Base-by-base conservation (phyloP, 345 rosid genomes). In the Salix viminalis region DNA sequence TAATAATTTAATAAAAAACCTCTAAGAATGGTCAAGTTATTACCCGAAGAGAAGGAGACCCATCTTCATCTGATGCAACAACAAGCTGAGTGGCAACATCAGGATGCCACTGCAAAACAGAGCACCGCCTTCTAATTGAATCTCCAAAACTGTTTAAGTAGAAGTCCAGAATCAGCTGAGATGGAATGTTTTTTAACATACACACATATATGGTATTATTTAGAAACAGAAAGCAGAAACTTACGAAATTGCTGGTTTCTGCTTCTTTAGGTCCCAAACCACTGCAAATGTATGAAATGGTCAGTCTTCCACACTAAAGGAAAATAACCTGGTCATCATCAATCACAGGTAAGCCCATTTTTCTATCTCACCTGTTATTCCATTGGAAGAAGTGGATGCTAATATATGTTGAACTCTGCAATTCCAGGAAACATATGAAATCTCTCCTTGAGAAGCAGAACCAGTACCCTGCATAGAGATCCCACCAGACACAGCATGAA, bases 71-170 rank as follows among this genome's bases (percentile, higher is more conserved):
- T 61, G 99, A 96, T 32, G 99, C 98, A 86, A 96, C 91, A 88
- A 94, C 87, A 75, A 96, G 97, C 85, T 96, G 97, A 79, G 99
- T 96, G 77, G 99, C 93, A 82, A 92, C 83, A 79, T 94, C 97
- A 81, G 99, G 99, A 85, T 96, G 90, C 99, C 99, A 96, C 81
- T 96, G 99, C 86, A 96, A 87, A 85, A 96, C 98, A 75, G 99
- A 94, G 87, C 98, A 89, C 24, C 97, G 89, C 77, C 97, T 90
- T 82, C 97, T 87, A 85, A 86, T 75, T 54, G 99, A 91, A 88
- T 96, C 99, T 80, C 92, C 83, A 84, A 96, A 89, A 82, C 99
- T 96, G 92, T 82, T 74, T 73, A 84, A 74, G 71, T 75, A 78
- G 36, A 82, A 13, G 70, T 44, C 46, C 10, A 32, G 50, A n/a